These are phyloP conservation scores for Aspergillus pseudoviridinutans DNA, from an alignment of 2,329 filamentous ascomycete genomes.

Conservation along the genomic window DNA sequence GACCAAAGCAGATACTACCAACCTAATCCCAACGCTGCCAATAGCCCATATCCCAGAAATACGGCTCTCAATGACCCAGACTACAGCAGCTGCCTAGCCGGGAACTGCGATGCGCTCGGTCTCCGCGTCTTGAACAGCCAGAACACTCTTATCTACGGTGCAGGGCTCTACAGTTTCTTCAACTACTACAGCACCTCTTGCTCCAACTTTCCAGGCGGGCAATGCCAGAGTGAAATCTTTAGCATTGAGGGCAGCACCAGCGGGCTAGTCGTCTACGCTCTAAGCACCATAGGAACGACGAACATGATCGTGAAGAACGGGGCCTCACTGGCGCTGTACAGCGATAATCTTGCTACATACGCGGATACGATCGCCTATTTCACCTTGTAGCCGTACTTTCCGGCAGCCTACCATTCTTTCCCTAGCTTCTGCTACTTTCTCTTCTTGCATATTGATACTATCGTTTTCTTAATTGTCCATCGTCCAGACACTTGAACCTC, in stretches of 20 bases:
- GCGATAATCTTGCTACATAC: conserved; percentile 47
- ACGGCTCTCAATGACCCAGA: conserved; percentile 31
- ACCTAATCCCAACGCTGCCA: conserved; percentile 32
- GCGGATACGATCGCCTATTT: conserved; percentile 43
- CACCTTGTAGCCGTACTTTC: conserved; percentile 6
- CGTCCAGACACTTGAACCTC: not conserved
- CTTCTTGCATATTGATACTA: not conserved
- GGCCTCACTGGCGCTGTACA: conserved; percentile 39
- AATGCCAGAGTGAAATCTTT: conserved; percentile 50
- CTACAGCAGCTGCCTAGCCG: conserved; percentile 28
- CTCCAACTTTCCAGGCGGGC: conserved; percentile 34
- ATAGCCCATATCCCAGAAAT: conserved; percentile 29
- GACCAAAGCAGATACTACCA: conserved; percentile 32
- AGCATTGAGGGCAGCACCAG: conserved; percentile 41
- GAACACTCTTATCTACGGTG: conserved; percentile 48
- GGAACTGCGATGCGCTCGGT: conserved; percentile 44
- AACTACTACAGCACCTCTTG: conserved; percentile 48
- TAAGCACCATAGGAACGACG: conserved; percentile 46
- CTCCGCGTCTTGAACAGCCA: conserved; percentile 45
- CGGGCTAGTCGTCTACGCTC: conserved; percentile 40
- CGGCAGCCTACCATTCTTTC: not conserved
- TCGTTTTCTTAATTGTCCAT: not conserved
- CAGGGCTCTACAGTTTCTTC: conserved; percentile 54
- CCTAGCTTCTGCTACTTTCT: not conserved
- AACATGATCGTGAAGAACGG: conserved; percentile 47